Conservation (phyloP, 2,329 filamentous ascomycete species). For the Xylaria multiplex region DNA sequence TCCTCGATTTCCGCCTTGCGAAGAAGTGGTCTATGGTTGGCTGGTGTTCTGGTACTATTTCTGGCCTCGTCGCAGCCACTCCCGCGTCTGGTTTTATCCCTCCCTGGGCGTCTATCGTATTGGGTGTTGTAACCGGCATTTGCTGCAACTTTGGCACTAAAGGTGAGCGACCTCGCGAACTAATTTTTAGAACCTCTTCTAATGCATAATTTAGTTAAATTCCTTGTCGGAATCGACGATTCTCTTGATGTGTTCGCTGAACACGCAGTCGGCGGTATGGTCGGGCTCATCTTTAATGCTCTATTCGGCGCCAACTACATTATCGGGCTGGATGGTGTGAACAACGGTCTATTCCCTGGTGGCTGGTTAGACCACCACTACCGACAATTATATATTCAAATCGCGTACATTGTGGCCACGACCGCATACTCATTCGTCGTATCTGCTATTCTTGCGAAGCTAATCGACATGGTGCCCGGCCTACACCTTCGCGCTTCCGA, state of each 20-base stretch:
- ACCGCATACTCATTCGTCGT: constrained; percentile 77
- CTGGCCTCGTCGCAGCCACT: constrained; percentile 75
- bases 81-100: constrained; percentile 75
- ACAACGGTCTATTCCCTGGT: constrained; percentile 69
- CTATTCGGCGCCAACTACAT: constrained; percentile 76
- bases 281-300: constrained; percentile 77
- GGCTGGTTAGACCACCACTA: constrained; percentile 82
- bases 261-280: constrained; percentile 74
- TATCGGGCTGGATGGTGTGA: constrained; percentile 80
- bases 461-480: constrained; percentile 79
- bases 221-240: constrained; percentile 72
- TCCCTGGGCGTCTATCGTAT: constrained; percentile 72
- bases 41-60: constrained; percentile 78
- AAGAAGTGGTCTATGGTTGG: constrained; percentile 90
- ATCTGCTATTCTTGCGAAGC: constrained; percentile 77
- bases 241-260: constrained; percentile 78
- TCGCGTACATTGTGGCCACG: constrained; percentile 77
- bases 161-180: constrained; percentile 47
- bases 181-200: constrained; percentile 2
- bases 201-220: constrained; percentile 59
- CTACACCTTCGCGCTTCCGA: constrained; percentile 82
- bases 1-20: constrained; percentile 94
- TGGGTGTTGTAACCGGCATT: constrained; percentile 73
- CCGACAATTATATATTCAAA: constrained; percentile 79
- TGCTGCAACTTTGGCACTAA: constrained; percentile 76